Base-by-base conservation (phyloP, 1,284 basidiomycete species). In the Prillingera fragicola region DNA sequence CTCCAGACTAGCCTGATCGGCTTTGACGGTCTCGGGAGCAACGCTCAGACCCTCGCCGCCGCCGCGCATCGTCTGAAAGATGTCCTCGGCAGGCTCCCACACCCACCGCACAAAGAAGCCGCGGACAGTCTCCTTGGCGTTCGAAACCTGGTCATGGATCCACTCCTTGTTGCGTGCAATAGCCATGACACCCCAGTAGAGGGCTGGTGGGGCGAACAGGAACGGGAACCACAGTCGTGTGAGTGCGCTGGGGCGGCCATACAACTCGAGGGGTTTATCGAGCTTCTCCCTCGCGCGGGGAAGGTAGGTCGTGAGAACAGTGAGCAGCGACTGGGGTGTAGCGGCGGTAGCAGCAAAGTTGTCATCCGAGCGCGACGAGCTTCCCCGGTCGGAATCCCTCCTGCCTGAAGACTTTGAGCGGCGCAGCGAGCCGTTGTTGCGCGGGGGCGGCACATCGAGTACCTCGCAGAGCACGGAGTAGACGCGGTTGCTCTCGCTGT, bases 101-200 rank as follows among this genome's bases (percentile, higher is more conserved):
- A 97, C 75, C 87, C 91, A 97, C 41, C 83, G 84, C 19, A 80
- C 73, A 56, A 90, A 74, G 68, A 97, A 95, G 0, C 83, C 83
- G 32, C 73, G 73, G 7, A 81, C 57, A 0, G 91, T 94, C 59
- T 86, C 82, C 37, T 76, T 67, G 0, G 80, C 77, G 50, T 87
- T 83, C n/a, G 55, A 55, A 2, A 78, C 75, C 43, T 85, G 73
- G 40, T 82, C 76, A 18, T 56, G 47, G 48, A 74, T 58, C 59
- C 69, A 72, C 27, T 60, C 58, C 47, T 67, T 67, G 50, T 72
- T 70, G n/a, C 54, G 46, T 4, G 53, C 50, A 7, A 67, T 39
- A 2, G 57, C 33, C 1, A 52, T 48, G 4, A 52, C 46, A 12
- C 55, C 51, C 21, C 55, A 45, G 49, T 59, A 61, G 2, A 62